Conservation (phyloP, 345 rosid genomes). For the Nasturtium officinale region DNA sequence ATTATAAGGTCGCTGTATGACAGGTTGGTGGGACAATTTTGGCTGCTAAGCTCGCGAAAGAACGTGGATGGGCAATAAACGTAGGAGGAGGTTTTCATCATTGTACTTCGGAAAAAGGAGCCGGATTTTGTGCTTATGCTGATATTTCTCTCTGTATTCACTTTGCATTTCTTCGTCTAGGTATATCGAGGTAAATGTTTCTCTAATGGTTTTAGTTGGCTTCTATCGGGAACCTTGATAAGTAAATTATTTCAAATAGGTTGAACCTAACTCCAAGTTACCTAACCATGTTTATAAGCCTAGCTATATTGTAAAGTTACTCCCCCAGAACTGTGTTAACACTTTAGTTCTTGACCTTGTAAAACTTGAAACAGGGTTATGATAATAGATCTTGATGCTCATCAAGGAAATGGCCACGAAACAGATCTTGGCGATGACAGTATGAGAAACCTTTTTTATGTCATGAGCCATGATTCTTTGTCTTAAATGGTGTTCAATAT, state of each 20-base stretch:
- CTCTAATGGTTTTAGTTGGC: conserved; percentile 1
- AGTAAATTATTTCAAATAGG: too few species aligned
- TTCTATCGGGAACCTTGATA: conserved; percentile 8
- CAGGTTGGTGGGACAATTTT: conserved; percentile 94
- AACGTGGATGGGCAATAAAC: conserved; percentile 94
- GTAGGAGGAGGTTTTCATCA: conserved; percentile 99
- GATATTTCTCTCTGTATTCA: conserved; percentile 90
- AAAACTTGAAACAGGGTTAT: conserved; percentile 63
- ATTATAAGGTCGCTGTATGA: not conserved
- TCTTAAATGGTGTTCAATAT: conserved; percentile 12
- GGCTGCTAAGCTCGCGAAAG: conserved; percentile 86
- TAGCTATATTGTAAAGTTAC: too few species aligned
- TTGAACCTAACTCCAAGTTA: too few species aligned
- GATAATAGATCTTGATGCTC: conserved; percentile 98
- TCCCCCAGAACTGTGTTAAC: not conserved
- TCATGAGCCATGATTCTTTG: conserved; percentile 21
- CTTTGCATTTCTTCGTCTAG: conserved; percentile 65
- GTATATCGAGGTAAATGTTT: conserved; percentile 62
- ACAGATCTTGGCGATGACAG: conserved; percentile 79
- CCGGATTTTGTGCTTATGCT: conserved; percentile 93
- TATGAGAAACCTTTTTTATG: conserved; percentile 44
- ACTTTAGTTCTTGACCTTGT: conserved; percentile 14
- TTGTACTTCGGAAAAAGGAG: conserved; percentile 76
- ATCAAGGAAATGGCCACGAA: conserved; percentile 99
- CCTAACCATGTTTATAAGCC: too few species aligned